These are phyloP conservation scores for Monilinia polystroma DNA, from an alignment of 2,329 filamentous ascomycete species.

Conservation along the genomic window DNA sequence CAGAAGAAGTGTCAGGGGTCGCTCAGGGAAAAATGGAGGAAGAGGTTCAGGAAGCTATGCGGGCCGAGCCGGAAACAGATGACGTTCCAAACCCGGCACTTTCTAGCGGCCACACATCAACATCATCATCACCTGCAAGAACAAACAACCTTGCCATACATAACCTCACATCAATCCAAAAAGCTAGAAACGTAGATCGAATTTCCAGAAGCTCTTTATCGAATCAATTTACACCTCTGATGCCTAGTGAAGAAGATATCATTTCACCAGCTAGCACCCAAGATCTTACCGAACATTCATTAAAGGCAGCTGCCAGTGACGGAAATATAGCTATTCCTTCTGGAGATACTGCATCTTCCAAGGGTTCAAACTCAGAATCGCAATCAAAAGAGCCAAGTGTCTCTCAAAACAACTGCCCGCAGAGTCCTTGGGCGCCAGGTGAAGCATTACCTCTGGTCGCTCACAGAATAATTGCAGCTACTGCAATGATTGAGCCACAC, in stretches of 20 bases:
- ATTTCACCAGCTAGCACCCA: conserved; percentile 2
- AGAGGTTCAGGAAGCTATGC: conserved; percentile 4
- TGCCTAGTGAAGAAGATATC: background rate
- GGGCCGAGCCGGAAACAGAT: conserved; percentile 2
- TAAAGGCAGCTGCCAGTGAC: background rate
- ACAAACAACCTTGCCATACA: conserved; percentile 6
- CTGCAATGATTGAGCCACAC: background rate
- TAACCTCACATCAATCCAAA: conserved; percentile 6
- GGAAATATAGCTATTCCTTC: background rate
- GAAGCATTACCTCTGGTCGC: background rate
- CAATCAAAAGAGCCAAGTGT: background rate
- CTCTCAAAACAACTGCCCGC: background rate
- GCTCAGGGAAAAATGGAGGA: background rate
- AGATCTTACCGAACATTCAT: background rate
- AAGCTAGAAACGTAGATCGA: background rate
- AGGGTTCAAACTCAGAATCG: too few relatives aligned
- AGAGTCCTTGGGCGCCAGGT: conserved; percentile 24
- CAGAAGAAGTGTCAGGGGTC: background rate
- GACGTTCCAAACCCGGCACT: background rate
- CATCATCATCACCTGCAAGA: conserved; percentile 9
- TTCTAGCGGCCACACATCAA: conserved; percentile 16
- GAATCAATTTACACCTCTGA: background rate
- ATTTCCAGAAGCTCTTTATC: background rate
- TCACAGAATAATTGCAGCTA: background rate
- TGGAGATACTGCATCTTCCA: too few relatives aligned